Evolutionary conservation across 2,329 filamentous ascomycete species (phyloP).

Genomic region (Chrysoporthe deuterocubensis): DNA sequence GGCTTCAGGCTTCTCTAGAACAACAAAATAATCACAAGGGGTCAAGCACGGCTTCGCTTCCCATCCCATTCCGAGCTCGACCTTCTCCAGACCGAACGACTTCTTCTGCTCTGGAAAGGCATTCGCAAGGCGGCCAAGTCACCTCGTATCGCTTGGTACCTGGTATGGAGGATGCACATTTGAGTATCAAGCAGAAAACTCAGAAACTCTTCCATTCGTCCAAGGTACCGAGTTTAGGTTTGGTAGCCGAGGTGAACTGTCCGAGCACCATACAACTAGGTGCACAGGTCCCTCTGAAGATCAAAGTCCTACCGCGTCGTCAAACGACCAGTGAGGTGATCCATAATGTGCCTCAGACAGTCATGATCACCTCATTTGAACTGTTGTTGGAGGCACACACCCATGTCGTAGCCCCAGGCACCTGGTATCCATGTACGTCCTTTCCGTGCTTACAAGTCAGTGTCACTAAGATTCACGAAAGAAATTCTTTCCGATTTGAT

Average conservation of each 20-base stretch:
- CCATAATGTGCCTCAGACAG: constrained; percentile 19
- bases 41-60: constrained; percentile 30
- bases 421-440: constrained; percentile 6
- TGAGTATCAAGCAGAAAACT: constrained; percentile 40
- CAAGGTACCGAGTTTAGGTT: constrained; percentile 39
- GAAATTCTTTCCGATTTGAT: too few species aligned
- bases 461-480: neutral
- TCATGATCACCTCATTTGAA: constrained; percentile 29
- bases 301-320: constrained; percentile 30
- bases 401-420: constrained; percentile 28
- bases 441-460: neutral
- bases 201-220: constrained; percentile 39
- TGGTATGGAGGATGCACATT: constrained; percentile 35
- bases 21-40: constrained; percentile 13
- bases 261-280: constrained; percentile 39
- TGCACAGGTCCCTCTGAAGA: constrained; percentile 31
- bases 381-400: constrained; percentile 30
- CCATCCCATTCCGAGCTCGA: constrained; percentile 30
- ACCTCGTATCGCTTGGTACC: constrained; percentile 37
- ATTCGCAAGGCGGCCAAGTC: constrained; percentile 24
- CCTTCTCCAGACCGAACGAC: constrained; percentile 26
- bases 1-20: constrained; percentile 37
- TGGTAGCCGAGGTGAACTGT: constrained; percentile 33
- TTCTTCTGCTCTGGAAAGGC: constrained; percentile 25
- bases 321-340: constrained; percentile 29